Base-by-base conservation (phyloP, 345 rosid species). In the Lepidium sativum region DNA sequence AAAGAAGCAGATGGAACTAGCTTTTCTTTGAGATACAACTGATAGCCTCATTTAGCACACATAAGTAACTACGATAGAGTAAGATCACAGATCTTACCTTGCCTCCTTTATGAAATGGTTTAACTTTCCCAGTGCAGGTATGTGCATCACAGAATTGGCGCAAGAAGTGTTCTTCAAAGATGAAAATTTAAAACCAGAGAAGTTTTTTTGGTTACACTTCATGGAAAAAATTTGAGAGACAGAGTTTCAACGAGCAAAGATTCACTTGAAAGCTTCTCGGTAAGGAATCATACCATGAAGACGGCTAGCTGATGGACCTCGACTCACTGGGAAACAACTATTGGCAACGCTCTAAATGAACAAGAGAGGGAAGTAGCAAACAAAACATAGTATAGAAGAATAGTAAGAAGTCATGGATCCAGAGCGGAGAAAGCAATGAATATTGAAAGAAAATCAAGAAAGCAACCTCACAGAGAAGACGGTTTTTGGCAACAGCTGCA, bases 111-210 rank as follows among this genome's bases (percentile, higher is more conserved):
- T 92, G 89, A 76, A 95, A 95, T 34, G 72, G 80, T 42, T 75
- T 81, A 68, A 6, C 67, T 76, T 68, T 86, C 35, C 81, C 85
- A 2, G 82, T 73, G 80, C 99, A 88, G 51, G 88, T 82, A 75
- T 83, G 91, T 64, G 96, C 89, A 80, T 95, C 96, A 66, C 99
- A 95, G 68, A 95, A 95, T 76, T 94, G 99, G 54, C 54, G 86
- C 77, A 94, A 64, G 67, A 90, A 90, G 67, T 84, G 81, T 58
- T 90, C 99, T 94, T 70, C 72, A 13, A 20, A 31, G 65, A 68
- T 44, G 14, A 41, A 52, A 72, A 13, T 44, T 6, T 20, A 37
- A 60, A 67, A 53, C n/a, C 51, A 60, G 38, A 73, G 11, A 32
- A 23, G 54, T 15, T 60, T 0, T 38, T 16, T 33, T 42, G 8